A percentile compares a stretch with the other conserved stretches of the same genome.
Conservation (phyloP, 176 grass and related monocot genomes). For the Triticum turgidum region DNA sequence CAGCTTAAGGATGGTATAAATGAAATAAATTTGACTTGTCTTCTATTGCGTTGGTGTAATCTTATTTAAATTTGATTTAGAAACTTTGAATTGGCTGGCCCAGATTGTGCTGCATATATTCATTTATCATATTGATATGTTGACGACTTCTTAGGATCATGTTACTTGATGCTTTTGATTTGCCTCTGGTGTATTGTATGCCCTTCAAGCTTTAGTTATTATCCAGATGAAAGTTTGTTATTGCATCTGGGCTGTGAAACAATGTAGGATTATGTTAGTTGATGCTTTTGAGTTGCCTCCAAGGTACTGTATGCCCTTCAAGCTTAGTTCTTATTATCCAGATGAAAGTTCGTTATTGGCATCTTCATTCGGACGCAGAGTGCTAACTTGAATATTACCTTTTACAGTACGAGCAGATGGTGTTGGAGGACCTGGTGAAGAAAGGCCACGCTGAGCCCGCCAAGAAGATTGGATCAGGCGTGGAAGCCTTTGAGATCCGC, state of each 20-base stretch:
- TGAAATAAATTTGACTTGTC: background rate
- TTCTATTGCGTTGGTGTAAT: background rate
- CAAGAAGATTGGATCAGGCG: conserved; percentile 76
- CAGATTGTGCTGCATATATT: background rate
- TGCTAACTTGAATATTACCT: conserved; percentile 19
- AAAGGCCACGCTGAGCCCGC: conserved; percentile 69
- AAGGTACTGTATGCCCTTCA: too few relatives aligned
- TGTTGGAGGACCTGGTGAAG: conserved; percentile 68
- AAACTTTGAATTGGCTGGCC: background rate
- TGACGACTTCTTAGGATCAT: background rate
- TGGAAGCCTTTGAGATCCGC: conserved; percentile 81
- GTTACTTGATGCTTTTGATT: background rate
- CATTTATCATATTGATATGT: background rate
- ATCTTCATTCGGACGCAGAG: background rate
- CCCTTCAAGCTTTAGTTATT: background rate
- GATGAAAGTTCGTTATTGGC: background rate
- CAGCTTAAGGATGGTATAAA: background rate
- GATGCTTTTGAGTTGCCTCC: too few relatives aligned
- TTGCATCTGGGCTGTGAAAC: background rate
- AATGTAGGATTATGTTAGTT: too few relatives aligned
- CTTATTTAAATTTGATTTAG: background rate
- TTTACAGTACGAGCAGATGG: conserved; percentile 86
- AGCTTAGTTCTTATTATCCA: too few relatives aligned
- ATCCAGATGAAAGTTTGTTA: background rate
- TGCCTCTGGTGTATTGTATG: background rate